Base-by-base conservation (phyloP, 169 alveolate species). In the Plasmodium vinckei region DNA sequence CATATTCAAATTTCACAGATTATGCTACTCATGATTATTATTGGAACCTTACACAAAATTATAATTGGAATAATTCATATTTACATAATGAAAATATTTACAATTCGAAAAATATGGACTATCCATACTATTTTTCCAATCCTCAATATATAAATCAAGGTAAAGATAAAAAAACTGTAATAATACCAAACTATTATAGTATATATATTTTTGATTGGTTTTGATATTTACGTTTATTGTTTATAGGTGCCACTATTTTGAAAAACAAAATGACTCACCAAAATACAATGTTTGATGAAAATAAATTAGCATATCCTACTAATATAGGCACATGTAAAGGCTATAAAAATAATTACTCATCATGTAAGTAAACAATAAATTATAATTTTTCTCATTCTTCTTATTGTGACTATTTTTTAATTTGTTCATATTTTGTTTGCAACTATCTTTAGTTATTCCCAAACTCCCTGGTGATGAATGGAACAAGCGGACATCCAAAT, bases 401-500 rank as follows among this genome's bases (percentile, higher is more conserved):
- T 57, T n/a, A 12, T 51, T 6, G 0, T 57, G 67, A 4, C 27
- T 19, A 57, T 51, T 9, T 23, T 15, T 2, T n/a, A n/a, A 57
- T 23, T 9, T 19, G 9, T 57, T 9, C 67, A 13, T 19, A 46
- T 25, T 42, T 9, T 17, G 19, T 23, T 54, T 13, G 21, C 23
- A 42, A 49, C 39, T 7, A 23, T 44, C 39, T 73, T 19, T 42
- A 75, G 88, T 61, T 63, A 39, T 63, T 47, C 73, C 75, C 0
- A 75, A 75, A 25, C 39, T 73, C 23, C 88, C 75, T 17, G 88
- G 88, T 15, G 88, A 75, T 10, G 88, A 75, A 39, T 75, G 88
- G 88, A 75, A 75, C 73, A 75, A 75, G 47, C 68, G 88, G 47
- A 73, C 68, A 60, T 75, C 61, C 51, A 75, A 75, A 42, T 67